Evolutionary conservation across 2,329 filamentous ascomycete species (phyloP).

Genomic region (Colletotrichum neosansevieriae): DNA sequence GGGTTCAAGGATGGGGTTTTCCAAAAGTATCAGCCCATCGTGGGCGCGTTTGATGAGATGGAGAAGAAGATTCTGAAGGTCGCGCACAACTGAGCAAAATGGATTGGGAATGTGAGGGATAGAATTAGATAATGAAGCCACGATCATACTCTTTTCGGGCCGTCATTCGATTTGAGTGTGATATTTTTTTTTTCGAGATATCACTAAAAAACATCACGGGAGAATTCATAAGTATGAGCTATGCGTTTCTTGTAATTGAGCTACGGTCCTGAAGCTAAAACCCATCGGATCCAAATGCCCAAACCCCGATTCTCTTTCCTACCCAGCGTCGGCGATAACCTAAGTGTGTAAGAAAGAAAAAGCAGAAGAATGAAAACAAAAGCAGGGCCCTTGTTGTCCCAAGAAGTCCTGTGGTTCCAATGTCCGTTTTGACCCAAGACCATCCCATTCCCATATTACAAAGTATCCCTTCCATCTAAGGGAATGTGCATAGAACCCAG

Average conservation of each 20-base stretch:
- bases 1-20: slow-evolving; percentile 84
- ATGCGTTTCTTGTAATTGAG: slow-evolving; percentile 9
- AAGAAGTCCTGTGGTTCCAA: slow-evolving; percentile 20
- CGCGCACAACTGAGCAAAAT: slow-evolving; percentile 45
- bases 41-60: slow-evolving; percentile 82
- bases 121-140: slow-evolving; percentile 10
- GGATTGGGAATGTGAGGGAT: not conserved
- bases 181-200: not conserved
- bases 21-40: slow-evolving; percentile 80
- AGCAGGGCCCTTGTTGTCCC: not conserved
- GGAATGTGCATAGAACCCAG: not conserved
- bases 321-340: slow-evolving; percentile 3
- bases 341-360: slow-evolving; percentile 8
- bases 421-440: not conserved
- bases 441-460: not conserved
- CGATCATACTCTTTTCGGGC: not conserved
- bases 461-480: not conserved
- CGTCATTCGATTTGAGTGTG: not conserved
- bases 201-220: not conserved
- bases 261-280: slow-evolving; percentile 20
- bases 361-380: not conserved
- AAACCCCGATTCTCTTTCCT: not conserved
- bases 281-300: slow-evolving; percentile 20
- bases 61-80: slow-evolving; percentile 73
- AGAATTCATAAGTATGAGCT: not conserved